Conservation (phyloP, 805 yeast genomes). For the Candida tammaniensis region DNA sequence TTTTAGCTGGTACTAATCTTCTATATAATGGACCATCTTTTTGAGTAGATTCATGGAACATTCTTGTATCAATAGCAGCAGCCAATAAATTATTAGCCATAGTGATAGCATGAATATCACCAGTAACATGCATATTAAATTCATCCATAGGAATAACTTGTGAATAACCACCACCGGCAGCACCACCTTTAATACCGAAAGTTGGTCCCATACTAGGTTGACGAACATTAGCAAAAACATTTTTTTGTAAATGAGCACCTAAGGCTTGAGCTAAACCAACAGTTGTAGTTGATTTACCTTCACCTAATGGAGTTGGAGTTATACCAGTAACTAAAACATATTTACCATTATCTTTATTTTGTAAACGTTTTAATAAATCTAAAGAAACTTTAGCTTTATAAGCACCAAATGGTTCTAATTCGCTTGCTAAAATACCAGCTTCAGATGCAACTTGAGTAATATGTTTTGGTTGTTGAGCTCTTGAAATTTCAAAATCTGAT, state of each 20-base stretch:
- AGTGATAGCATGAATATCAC: slow-evolving; percentile 95
- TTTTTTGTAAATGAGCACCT: slow-evolving; percentile 82
- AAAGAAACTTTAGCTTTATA: slow-evolving; percentile 84
- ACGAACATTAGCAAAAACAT: slow-evolving; percentile 90
- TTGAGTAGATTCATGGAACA: slow-evolving; percentile 90
- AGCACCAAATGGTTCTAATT: slow-evolving; percentile 85
- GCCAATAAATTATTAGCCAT: slow-evolving; percentile 92
- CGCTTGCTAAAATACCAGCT: slow-evolving; percentile 72
- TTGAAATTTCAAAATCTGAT: slow-evolving; percentile 84
- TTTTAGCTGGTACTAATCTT: slow-evolving; percentile 72
- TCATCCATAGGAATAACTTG: slow-evolving; percentile 99
- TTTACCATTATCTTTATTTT: slow-evolving; percentile 69
- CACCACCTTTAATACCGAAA: slow-evolving; percentile 98
- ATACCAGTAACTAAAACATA: slow-evolving; percentile 94
- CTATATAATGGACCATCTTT: slow-evolving; percentile 62
- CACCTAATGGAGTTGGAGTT: slow-evolving; percentile 97
- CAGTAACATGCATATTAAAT: slow-evolving; percentile 95
- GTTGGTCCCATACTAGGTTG: slow-evolving; percentile 99
- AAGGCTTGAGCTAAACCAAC: slow-evolving; percentile 96
- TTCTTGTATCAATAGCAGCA: slow-evolving; percentile 95
- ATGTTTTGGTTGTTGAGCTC: slow-evolving; percentile 84
- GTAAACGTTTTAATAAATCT: slow-evolving; percentile 59
- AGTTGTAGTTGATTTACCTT: slow-evolving; percentile 96
- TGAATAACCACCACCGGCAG: slow-evolving; percentile 98
- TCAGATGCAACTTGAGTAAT: slow-evolving; percentile 74